Evolutionary conservation across 306 rosid species (phyloP).

Genomic region (Lathyrus aphaca): DNA sequence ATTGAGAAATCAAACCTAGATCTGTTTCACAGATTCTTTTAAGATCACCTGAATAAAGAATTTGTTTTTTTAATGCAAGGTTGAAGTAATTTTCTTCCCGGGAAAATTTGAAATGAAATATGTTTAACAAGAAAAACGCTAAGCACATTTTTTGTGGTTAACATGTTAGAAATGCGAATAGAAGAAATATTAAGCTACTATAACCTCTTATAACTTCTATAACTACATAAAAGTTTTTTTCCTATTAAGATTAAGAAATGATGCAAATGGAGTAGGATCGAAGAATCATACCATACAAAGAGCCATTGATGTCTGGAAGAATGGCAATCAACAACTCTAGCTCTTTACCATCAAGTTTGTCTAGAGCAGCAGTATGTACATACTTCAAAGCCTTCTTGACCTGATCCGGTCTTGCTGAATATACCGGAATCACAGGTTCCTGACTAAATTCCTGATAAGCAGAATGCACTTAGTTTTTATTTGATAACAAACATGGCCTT

Average conservation of each 20-base stretch:
- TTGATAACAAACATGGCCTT: not conserved
- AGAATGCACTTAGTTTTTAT: no score
- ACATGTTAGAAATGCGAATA: not conserved
- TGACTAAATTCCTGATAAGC: conserved; percentile 43
- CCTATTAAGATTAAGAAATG: not conserved
- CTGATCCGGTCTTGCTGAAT: conserved; percentile 49
- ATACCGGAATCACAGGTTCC: conserved; percentile 44
- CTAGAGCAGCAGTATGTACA: conserved; percentile 40
- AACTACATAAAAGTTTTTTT: not conserved
- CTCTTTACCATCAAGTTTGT: conserved; percentile 46
- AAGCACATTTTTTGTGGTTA: not conserved
- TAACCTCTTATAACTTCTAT: conserved; percentile 3
- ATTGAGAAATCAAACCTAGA: conserved; percentile 71
- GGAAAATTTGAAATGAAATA: conserved; percentile 1
- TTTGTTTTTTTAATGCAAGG: conserved; percentile 28
- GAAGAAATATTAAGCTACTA: conserved; percentile 23
- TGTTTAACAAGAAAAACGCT: not conserved
- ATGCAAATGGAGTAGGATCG: conserved; percentile 15
- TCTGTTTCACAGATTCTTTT: conserved; percentile 77
- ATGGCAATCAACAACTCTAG: conserved; percentile 48
- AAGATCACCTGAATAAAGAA: conserved; percentile 59
- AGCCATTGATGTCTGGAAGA: conserved; percentile 55
- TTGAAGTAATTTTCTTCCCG: conserved; percentile 8
- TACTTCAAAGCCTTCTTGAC: conserved; percentile 53
- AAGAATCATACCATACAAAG: conserved; percentile 46